Percentiles rank a stretch among this genome's conserved stretches.
These are phyloP conservation scores for Cantharellus cinnabarinus DNA, from an alignment of 768 basidiomycete genomes.

Conservation along the genomic window DNA sequence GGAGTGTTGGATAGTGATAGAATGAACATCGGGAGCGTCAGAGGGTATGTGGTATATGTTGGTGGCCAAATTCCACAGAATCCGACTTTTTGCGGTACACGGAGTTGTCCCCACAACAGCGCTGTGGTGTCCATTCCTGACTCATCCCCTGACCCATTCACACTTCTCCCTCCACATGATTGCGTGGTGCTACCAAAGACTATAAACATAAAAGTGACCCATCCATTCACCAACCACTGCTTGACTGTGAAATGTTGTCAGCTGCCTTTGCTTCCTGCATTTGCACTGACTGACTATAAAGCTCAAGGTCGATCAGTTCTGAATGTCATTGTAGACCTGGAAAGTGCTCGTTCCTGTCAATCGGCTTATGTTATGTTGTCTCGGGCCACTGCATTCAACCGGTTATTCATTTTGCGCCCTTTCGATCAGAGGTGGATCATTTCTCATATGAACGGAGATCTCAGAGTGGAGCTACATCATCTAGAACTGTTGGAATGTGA, in stretches of 20 bases:
- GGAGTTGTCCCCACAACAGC: too few relatives aligned
- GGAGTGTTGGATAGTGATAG: too few relatives aligned
- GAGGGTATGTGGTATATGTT: too few relatives aligned
- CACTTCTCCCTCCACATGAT: slow-evolving; percentile 8
- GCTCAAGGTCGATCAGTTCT: slow-evolving; percentile 19
- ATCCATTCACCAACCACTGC: slow-evolving; percentile 11
- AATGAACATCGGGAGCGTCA: too few relatives aligned
- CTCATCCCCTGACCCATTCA: slow-evolving; percentile 7
- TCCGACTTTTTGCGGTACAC: too few relatives aligned
- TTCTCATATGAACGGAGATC: too few relatives aligned
- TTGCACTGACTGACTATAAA: slow-evolving; percentile 23
- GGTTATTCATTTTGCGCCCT: slow-evolving; percentile 17
- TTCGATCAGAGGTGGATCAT: neutral
- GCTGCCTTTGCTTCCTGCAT: slow-evolving; percentile 20
- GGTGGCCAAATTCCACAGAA: too few relatives aligned
- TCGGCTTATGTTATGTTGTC: slow-evolving; percentile 27
- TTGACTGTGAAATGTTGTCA: slow-evolving; percentile 16
- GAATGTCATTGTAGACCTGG: neutral
- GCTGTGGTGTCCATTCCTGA: slow-evolving; percentile 12
- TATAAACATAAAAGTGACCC: slow-evolving; percentile 9
- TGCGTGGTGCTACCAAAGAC: slow-evolving; percentile 13
- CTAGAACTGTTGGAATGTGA: too few relatives aligned
- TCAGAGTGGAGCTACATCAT: too few relatives aligned
- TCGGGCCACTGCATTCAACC: slow-evolving; percentile 13
- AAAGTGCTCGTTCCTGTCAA: slow-evolving; percentile 16